These are phyloP conservation scores for Trichoderma pleuroti DNA, from an alignment of 2,329 filamentous ascomycete species.

Conservation along the genomic window DNA sequence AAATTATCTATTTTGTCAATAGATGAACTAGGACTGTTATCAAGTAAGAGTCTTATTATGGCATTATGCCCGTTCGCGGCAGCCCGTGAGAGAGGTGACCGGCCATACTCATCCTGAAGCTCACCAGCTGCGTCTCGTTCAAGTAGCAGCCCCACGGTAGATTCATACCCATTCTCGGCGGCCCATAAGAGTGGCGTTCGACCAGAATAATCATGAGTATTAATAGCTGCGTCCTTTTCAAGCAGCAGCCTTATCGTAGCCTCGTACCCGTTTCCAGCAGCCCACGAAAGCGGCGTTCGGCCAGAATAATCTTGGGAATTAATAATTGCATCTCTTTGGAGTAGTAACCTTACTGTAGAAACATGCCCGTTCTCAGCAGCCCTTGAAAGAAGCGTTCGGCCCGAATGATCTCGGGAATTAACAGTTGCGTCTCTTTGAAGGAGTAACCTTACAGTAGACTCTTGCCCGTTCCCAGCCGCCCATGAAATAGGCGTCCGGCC, in stretches of 20 bases:
- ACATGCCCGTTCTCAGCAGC: not conserved
- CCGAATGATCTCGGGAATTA: accelerated
- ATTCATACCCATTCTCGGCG: not conserved
- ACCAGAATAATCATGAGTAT: not conserved
- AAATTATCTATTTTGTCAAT: too few relatives aligned
- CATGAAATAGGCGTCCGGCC: not conserved
- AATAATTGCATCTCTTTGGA: too few relatives aligned
- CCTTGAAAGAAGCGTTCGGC: not conserved
- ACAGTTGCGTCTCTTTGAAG: accelerated
- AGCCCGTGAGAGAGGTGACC: too few relatives aligned
- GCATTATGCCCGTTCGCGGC: too few relatives aligned
- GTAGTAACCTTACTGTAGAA: not conserved
- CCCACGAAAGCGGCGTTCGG: not conserved
- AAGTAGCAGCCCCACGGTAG: too few relatives aligned
- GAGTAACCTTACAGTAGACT: not conserved
- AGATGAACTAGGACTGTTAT: too few relatives aligned
- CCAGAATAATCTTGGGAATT: too few relatives aligned
- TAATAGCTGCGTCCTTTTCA: not conserved
- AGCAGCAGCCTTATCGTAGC: not conserved
- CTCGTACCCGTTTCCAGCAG: not conserved
- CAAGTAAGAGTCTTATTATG: too few relatives aligned
- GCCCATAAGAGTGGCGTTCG: not conserved
- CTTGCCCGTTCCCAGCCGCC: not conserved
- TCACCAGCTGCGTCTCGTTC: not conserved
- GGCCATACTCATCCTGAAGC: too few relatives aligned